Base-by-base conservation (phyloP, 805 yeast species). In the Metschnikowia hibisci region DNA sequence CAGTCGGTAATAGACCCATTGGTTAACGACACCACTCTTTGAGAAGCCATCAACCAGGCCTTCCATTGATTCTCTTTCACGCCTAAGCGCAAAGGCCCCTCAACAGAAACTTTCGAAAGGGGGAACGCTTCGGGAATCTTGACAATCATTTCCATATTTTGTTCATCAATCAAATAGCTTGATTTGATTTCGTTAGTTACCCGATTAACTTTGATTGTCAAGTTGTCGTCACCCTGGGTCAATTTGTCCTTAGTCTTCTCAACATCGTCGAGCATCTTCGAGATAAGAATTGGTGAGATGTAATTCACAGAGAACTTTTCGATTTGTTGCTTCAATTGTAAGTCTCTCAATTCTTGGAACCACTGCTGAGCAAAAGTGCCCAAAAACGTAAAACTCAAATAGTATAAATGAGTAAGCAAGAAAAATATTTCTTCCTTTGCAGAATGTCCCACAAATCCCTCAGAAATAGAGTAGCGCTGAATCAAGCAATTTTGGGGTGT, bases 31-130 rank as follows among this genome's bases (percentile, higher is more conserved):
- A 88, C 80, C 7, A 87, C 81, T 44, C 89, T 77, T 58, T 89
- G 96, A 3, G 96, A 87, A 4, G 96, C 90, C 61, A 91, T 70
- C 14, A 91, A 66, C 98, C 98, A 93, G 2, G 96, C 88, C 53
- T 87, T 84, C 96, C 96, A 90, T 63, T 87, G 89, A 48, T 79
- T 81, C 54, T 91, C 98, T 50, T 84, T 86, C 12, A 91, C 95
- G 15, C 98, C 98, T 27, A 88, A 75, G 47, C 95, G 72, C 37
- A 79, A 72, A 0, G 88, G 78, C 3, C 96, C 97, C 35, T 78
- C 79, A 1, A 93, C 89, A 7, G 71, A 68, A 8, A 93, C 82
- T 50, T 78, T 82, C 2, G 80, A 76, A 32, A 91, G 74, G 8
- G 99, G 99, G 54, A 81, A 93, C 31, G 79, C 75, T 0, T 69